phyloP scores from a whole-genome alignment of 73 alveolate species.

The Paramecium sonneborni region DNA sequence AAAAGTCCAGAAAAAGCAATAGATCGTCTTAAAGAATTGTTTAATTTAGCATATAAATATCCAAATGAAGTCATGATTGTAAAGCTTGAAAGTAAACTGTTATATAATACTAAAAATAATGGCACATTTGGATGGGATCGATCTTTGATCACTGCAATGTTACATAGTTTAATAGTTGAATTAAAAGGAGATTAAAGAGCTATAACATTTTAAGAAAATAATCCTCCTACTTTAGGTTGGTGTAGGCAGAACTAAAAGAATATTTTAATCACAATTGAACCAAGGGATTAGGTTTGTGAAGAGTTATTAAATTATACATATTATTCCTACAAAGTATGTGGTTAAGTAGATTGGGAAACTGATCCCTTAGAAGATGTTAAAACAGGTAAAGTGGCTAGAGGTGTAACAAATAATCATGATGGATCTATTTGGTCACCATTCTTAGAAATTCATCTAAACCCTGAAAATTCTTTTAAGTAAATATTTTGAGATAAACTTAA shows the following conservation, averaged over 20 bases:
- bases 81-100: constrained; percentile 8
- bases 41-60: neutral
- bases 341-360: constrained; percentile 18
- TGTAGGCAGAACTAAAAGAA: neutral
- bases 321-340: neutral
- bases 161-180: neutral
- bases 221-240: neutral
- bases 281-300: neutral
- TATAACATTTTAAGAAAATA: neutral
- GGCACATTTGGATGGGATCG: constrained; percentile 28
- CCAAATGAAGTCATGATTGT: constrained; percentile 9
- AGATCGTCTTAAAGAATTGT: neutral
- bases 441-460: constrained; percentile 11
- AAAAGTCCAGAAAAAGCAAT: neutral
- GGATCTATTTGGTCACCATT: constrained; percentile 14
- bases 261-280: neutral
- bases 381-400: neutral
- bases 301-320: neutral
- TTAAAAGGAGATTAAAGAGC: neutral
- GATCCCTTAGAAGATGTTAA: neutral
- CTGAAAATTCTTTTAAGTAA: neutral
- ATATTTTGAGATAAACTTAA: neutral
- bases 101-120: neutral
- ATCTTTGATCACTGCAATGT: neutral
- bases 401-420: neutral